Evolutionary conservation across 345 rosid species (phyloP), one percentile per base, ranked within the genome.

Genomic region (Ceriops decandra): DNA sequence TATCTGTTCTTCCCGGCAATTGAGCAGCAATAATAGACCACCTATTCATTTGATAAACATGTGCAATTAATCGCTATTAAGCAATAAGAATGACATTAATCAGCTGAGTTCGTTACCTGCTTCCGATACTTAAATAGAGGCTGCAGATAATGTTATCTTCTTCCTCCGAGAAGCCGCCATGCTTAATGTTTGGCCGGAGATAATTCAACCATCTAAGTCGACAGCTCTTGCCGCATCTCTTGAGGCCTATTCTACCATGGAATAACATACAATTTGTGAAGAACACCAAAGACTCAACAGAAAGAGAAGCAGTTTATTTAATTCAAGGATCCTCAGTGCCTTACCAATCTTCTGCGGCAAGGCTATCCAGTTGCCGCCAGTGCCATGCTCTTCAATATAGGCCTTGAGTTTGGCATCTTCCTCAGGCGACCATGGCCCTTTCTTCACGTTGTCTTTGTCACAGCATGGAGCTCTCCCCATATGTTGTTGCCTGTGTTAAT

Each of bases 1-100:
- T 89, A 76, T 88, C 95, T 0, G 95, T 88, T 68, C 95, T 81
- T 78, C 91, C 95, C 17, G 95, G 95, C 60, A 89, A 66, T 60
- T 89, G 95, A 32, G 90, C 95, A 47, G 95, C 95, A 72, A 89
- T 89, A 42, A 89, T 87, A 63, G 95, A 89, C 95, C 95, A 89
- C 83, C 95, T 89, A 47, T 57, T 1, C 36, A 57, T 64, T 3
- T 10, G 61, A 8, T 5, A 26, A 61, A 52, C 60, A 24, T 27
- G 28, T 52, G 17, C 38, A 57, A 7, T 60, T 7, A 51, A 51
- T 56, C 16, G 59, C 24, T 21, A 27, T 56, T 56, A 24, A 53
- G 59, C 59, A 13, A 42, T 24, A 11, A 22, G 13, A 54, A 22
- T n/a, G 9, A 56, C 59, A 10, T 27, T 11, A 57, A 28, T 2